These are phyloP conservation scores for Podospora didyma DNA, from an alignment of 495 filamentous ascomycete species.

Conservation along the genomic window DNA sequence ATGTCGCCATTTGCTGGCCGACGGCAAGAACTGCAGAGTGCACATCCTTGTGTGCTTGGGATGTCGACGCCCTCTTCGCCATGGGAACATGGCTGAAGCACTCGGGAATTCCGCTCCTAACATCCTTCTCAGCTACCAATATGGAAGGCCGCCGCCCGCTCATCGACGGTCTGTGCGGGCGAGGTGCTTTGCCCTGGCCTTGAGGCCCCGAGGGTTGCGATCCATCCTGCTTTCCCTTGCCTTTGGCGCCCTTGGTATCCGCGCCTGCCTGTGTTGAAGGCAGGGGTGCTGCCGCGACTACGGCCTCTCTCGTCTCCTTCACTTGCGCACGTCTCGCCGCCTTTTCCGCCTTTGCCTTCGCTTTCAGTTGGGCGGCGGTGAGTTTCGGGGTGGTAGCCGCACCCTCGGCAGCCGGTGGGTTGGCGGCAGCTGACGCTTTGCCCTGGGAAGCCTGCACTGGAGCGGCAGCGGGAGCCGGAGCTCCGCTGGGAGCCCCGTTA, in stretches of 20 bases:
- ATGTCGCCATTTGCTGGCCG: conserved; percentile 86
- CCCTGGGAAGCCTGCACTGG: conserved; percentile 1
- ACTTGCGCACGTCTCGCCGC: conserved; percentile 64
- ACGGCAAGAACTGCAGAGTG: conserved; percentile 82
- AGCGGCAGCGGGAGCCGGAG: background rate
- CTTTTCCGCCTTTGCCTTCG: conserved; percentile 75
- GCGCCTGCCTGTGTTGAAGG: conserved; percentile 9
- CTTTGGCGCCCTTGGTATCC: conserved; percentile 37
- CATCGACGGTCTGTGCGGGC: conserved; percentile 32
- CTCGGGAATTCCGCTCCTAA: conserved; percentile 50
- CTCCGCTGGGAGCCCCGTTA: conserved; percentile 11
- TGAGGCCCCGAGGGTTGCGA: conserved; percentile 28
- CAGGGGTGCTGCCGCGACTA: conserved; percentile 7
- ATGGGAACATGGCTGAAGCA: conserved; percentile 86
- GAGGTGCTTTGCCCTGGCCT: conserved; percentile 28
- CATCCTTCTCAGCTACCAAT: conserved; percentile 43
- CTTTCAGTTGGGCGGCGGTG: conserved; percentile 68
- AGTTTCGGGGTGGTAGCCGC: conserved; percentile 36
- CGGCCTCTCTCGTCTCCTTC: conserved; percentile 44
- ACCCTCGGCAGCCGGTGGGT: conserved; percentile 2
- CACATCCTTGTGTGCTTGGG: conserved; percentile 79
- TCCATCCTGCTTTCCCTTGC: conserved; percentile 49
- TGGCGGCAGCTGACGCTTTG: conserved; percentile 3
- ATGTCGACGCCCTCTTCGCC: conserved; percentile 65
- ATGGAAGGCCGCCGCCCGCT: conserved; percentile 36